phyloP scores from a whole-genome alignment of 208 protist genomes.

The Leishmania mexicana region DNA sequence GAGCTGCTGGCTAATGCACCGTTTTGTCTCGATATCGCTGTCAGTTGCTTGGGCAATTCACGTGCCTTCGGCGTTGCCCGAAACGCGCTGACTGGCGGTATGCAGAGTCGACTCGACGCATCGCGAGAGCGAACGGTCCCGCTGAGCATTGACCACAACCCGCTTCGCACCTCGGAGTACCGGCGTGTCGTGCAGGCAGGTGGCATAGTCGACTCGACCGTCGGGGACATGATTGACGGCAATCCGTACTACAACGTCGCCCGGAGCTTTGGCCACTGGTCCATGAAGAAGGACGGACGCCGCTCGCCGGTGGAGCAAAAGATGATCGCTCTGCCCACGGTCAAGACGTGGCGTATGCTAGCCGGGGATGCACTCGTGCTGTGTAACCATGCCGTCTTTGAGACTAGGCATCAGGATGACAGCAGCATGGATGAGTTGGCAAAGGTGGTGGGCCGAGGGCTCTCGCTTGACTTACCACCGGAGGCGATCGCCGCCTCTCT shows the following conservation, averaged over 20 bases:
- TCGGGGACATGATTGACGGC: constrained; percentile 62
- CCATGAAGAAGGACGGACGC: constrained; percentile 69
- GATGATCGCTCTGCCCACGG: constrained; percentile 68
- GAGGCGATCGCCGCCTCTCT: constrained; percentile 66
- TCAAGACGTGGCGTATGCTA: constrained; percentile 75
- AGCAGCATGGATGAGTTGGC: constrained; percentile 79
- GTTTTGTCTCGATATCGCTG: constrained; percentile 68
- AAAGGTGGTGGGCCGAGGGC: constrained; percentile 57
- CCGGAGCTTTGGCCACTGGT: constrained; percentile 80
- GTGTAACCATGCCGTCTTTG: constrained; percentile 75
- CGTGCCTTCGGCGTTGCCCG: constrained; percentile 81
- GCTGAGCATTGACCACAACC: constrained; percentile 74
- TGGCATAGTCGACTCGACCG: constrained; percentile 48
- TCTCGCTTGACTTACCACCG: constrained; percentile 35
- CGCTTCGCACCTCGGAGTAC: constrained; percentile 56
- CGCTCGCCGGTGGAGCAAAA: constrained; percentile 77
- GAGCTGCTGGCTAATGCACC: constrained; percentile 20
- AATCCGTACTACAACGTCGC: constrained; percentile 81
- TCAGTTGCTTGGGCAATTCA: constrained; percentile 66
- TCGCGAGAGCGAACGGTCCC: constrained; percentile 61
- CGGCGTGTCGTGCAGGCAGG: constrained; percentile 71
- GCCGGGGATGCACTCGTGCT: constrained; percentile 75
- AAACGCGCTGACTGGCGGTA: constrained; percentile 41
- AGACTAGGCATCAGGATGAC: constrained; percentile 62
- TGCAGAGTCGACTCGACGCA: constrained; percentile 49